Evolutionary conservation across 208 protist genomes (phyloP).

Genomic region (Zelonia costaricensis): DNA sequence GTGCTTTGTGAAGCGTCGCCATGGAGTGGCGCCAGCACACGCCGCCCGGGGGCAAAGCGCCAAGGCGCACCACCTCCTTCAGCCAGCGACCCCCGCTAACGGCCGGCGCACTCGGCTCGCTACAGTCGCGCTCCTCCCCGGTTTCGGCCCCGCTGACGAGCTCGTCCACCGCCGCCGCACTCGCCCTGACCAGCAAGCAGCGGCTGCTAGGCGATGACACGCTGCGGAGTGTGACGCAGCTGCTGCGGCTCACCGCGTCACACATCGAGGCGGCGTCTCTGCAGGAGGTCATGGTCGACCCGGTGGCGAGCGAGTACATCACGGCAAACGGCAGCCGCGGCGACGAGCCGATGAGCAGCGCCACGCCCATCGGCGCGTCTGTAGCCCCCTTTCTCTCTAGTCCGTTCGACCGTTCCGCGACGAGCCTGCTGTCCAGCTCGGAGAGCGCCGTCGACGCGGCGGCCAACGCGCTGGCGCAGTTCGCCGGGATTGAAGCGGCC

Average conservation of each 20-base stretch:
- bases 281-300: slow-evolving; percentile 18
- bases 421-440: not conserved
- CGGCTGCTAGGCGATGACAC: slow-evolving; percentile 4
- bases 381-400: not conserved
- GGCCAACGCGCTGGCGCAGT: not conserved
- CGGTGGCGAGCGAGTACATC: slow-evolving; percentile 23
- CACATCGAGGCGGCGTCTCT: slow-evolving; percentile 16
- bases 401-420: not conserved
- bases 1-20: too few relatives aligned
- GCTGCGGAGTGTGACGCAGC: slow-evolving; percentile 6
- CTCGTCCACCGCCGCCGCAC: not conserved
- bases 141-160: not conserved
- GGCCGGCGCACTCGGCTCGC: not conserved
- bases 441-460: not conserved
- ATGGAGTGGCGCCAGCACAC: too few relatives aligned
- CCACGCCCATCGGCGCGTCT: not conserved
- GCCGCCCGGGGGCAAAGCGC: too few relatives aligned
- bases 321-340: slow-evolving; percentile 10
- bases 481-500: not conserved
- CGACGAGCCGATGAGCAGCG: slow-evolving; percentile 6
- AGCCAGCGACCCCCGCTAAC: too few relatives aligned
- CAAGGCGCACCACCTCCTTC: too few relatives aligned
- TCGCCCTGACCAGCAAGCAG: slow-evolving; percentile 28
- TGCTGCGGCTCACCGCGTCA: slow-evolving; percentile 8
- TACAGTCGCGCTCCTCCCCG: not conserved